Evolutionary conservation across 495 filamentous ascomycete genomes (phyloP).

Genomic region (Trichoderma parareesei): DNA sequence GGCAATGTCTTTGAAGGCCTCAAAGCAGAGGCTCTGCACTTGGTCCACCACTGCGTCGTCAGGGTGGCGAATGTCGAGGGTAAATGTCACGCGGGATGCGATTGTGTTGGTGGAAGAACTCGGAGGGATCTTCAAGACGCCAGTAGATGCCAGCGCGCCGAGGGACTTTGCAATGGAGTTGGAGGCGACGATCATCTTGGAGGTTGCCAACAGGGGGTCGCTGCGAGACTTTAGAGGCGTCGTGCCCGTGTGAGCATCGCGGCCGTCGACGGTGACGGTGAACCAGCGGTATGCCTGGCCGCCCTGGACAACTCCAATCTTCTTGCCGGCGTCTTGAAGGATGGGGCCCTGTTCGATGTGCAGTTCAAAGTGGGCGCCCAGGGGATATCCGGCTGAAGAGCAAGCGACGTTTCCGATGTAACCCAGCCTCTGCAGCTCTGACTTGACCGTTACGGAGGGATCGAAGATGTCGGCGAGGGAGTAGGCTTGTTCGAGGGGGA

Average conservation of each 20-base stretch:
- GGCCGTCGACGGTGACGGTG: slow-evolving; percentile 55
- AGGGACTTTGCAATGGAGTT: slow-evolving; percentile 51
- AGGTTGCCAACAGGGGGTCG: slow-evolving; percentile 60
- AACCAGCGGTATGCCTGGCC: slow-evolving; percentile 67
- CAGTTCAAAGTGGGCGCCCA: slow-evolving; percentile 76
- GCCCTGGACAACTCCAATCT: slow-evolving; percentile 63
- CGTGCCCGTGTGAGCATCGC: slow-evolving; percentile 68
- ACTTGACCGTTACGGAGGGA: slow-evolving; percentile 52
- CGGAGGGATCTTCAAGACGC: slow-evolving; percentile 58
- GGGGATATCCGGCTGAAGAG: slow-evolving; percentile 42
- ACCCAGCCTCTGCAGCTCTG: slow-evolving; percentile 60
- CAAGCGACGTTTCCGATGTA: slow-evolving; percentile 55
- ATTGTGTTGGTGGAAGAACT: slow-evolving; percentile 65
- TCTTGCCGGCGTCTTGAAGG: slow-evolving; percentile 51
- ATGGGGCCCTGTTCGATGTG: slow-evolving; percentile 79
- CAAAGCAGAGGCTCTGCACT: slow-evolving; percentile 46
- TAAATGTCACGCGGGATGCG: slow-evolving; percentile 60
- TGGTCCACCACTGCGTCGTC: slow-evolving; percentile 47
- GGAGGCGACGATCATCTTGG: slow-evolving; percentile 59
- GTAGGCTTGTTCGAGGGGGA: slow-evolving; percentile 55
- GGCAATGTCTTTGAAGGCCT: slow-evolving; percentile 51
- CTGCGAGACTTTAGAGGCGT: slow-evolving; percentile 53
- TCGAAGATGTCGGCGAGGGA: slow-evolving; percentile 47
- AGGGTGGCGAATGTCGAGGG: slow-evolving; percentile 61
- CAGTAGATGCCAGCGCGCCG: slow-evolving; percentile 59